Conservation (phyloP, 768 basidiomycete genomes). For the Boletus coccyginus region DNA sequence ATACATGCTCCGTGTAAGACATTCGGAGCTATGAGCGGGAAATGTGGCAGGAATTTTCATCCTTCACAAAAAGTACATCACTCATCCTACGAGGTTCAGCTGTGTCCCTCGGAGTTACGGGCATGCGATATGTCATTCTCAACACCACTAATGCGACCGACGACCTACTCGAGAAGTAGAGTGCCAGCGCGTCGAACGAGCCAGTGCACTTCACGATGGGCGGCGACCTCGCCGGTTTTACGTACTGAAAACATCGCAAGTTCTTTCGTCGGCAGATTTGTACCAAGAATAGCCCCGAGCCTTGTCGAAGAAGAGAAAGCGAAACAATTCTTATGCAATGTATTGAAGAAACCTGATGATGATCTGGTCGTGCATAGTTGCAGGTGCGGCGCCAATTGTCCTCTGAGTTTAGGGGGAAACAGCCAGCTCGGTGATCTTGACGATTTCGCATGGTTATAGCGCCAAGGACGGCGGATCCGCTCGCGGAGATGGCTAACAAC, state of each 20-base stretch:
- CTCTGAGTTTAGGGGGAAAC: constrained; percentile 21
- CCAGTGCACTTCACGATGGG: constrained; percentile 9
- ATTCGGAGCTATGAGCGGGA: constrained; percentile 37
- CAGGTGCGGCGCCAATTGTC: not conserved
- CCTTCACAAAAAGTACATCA: not conserved
- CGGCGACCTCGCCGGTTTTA: constrained; percentile 22
- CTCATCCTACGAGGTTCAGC: constrained; percentile 18
- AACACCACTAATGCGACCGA: constrained; percentile 38
- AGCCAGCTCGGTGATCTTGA: constrained; percentile 33
- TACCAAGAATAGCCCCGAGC: constrained; percentile 6
- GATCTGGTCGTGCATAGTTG: constrained; percentile 2
- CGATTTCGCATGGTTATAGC: constrained; percentile 38
- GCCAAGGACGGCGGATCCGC: constrained; percentile 32
- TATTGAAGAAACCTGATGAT: constrained; percentile 1
- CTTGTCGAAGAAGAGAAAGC: constrained; percentile 1
- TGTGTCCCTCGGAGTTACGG: constrained; percentile 28
- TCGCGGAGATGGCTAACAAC: constrained; percentile 29
- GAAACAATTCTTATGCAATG: not conserved
- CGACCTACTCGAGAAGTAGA: constrained; percentile 14
- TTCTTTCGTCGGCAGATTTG: constrained; percentile 7
- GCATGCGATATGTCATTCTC: constrained; percentile 46
- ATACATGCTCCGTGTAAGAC: constrained; percentile 47
- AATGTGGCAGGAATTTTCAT: constrained; percentile 40
- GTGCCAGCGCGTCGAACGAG: constrained; percentile 2
- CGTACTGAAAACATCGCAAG: constrained; percentile 3